Conservation (phyloP, 139 green algal species). For the Desmodesmus armatus region DNA sequence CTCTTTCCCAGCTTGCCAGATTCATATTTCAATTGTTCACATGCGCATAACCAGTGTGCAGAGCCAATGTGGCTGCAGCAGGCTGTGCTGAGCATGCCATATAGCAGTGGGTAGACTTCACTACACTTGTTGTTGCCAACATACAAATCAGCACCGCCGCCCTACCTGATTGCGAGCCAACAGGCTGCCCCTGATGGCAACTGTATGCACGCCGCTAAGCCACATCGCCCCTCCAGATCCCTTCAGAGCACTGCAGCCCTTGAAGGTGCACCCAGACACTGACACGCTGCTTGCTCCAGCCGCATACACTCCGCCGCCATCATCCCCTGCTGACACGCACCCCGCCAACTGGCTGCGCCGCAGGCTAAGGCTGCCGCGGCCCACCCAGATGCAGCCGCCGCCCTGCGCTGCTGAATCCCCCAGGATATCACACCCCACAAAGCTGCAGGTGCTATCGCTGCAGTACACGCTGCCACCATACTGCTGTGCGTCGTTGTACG, state of each 20-base stretch:
- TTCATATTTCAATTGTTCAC: too few species aligned
- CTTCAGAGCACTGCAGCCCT: constrained; percentile 13
- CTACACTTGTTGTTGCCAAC: too few species aligned
- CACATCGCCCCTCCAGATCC: constrained; percentile 31
- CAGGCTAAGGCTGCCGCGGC: neutral
- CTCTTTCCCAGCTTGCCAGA: too few species aligned
- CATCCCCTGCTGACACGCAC: neutral
- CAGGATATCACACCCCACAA: constrained; percentile 1
- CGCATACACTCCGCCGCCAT: constrained; percentile 22
- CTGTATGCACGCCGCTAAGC: neutral
- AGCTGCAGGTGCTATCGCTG: constrained; percentile 15
- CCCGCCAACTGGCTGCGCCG: constrained; percentile 14
- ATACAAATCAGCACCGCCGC: too few species aligned
- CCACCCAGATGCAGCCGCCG: constrained; percentile 30
- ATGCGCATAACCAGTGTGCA: too few species aligned
- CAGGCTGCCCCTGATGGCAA: constrained; percentile 29
- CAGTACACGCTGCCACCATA: constrained; percentile 42
- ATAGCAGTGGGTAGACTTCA: too few species aligned
- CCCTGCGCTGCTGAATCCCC: constrained; percentile 7
- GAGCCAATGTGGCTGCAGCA: too few species aligned
- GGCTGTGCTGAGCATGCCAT: too few species aligned
- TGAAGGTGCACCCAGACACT: constrained; percentile 28
- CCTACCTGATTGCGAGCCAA: constrained; percentile 29
- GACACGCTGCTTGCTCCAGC: neutral
- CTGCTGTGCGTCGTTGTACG: constrained; percentile 37